Conservation (phyloP, 2,329 filamentous ascomycete species). For the Aspergillus niger region DNA sequence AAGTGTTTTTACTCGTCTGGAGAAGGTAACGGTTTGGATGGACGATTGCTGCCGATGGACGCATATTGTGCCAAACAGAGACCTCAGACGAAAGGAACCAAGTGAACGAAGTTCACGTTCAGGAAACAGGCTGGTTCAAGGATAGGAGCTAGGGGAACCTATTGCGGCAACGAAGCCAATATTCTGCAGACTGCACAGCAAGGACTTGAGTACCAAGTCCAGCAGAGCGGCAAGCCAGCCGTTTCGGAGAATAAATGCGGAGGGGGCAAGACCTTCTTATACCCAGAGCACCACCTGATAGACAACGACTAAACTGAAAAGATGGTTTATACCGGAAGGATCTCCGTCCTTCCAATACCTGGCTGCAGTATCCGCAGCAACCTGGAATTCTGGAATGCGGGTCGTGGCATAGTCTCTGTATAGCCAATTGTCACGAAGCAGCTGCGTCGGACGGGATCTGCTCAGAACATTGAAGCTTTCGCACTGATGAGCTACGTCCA, state of each 20-base stretch:
- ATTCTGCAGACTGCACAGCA: slow-evolving; percentile 3
- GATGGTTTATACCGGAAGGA: background rate
- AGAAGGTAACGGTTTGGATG: no score
- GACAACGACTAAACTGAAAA: background rate
- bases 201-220: background rate
- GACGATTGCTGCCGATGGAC: no score
- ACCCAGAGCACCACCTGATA: background rate
- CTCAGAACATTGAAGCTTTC: no score
- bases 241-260: slow-evolving; percentile 11
- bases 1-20: no score
- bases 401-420: slow-evolving; percentile 7
- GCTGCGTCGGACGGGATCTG: background rate
- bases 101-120: background rate
- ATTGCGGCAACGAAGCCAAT: background rate
- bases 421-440: background rate
- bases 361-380: slow-evolving; percentile 20
- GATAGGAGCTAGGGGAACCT: no score
- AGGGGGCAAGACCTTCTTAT: background rate
- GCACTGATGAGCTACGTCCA: no score
- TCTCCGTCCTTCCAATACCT: background rate
- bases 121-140: no score
- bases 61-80: no score
- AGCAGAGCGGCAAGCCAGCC: background rate
- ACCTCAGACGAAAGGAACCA: no score
- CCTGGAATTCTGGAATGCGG: slow-evolving; percentile 25